Evolutionary conservation across 768 basidiomycete species (phyloP).

Genomic region (Lentinula sp.): DNA sequence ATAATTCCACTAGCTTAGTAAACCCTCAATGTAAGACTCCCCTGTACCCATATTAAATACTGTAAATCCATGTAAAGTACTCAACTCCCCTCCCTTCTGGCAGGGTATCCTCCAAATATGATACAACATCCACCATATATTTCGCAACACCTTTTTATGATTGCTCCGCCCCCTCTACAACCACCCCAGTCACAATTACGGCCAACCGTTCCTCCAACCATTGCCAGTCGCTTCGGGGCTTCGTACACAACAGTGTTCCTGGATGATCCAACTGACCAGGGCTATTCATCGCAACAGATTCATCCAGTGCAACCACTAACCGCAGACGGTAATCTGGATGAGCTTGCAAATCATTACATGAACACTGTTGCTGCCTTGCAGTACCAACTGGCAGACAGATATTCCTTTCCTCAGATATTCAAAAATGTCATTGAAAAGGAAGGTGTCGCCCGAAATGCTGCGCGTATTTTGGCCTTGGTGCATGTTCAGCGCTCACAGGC

Average conservation of each 20-base stretch:
- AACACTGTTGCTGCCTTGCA: constrained; percentile 58
- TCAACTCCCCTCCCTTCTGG: constrained; percentile 55
- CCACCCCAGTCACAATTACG: neutral
- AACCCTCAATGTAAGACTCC: constrained; percentile 54
- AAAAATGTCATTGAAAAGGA: constrained; percentile 42
- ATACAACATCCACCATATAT: neutral
- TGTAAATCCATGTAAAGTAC: constrained; percentile 62
- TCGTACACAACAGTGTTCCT: neutral
- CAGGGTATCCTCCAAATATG: constrained; percentile 28
- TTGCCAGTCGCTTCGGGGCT: neutral
- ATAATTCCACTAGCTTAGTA: constrained; percentile 47
- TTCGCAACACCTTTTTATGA: neutral
- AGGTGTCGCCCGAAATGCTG: constrained; percentile 48
- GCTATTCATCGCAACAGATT: neutral
- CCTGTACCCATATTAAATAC: constrained; percentile 60
- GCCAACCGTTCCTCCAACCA: neutral
- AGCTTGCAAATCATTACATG: constrained; percentile 36
- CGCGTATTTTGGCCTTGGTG: constrained; percentile 56
- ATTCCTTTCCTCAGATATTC: constrained; percentile 40
- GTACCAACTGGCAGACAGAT: constrained; percentile 59
- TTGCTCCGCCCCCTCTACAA: neutral
- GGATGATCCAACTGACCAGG: neutral
- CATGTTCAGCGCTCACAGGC: constrained; percentile 32
- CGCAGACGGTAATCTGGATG: neutral
- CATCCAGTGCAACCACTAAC: neutral